Evolutionary conservation across 768 basidiomycete species (phyloP).

Genomic region (Suillus brevipes): DNA sequence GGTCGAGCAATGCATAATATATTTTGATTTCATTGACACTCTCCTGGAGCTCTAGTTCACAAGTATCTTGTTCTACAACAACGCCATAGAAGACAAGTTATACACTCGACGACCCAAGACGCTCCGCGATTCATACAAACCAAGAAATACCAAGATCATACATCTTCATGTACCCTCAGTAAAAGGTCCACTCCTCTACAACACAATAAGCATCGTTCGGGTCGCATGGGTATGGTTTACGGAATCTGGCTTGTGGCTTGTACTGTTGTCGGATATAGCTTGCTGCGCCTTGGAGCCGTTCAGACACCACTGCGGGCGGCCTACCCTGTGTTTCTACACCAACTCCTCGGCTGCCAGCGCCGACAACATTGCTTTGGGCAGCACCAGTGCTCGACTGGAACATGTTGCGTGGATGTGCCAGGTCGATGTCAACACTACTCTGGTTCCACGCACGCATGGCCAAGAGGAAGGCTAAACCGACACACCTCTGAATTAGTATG

Average conservation of each 20-base stretch:
- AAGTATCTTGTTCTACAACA: constrained; percentile 7
- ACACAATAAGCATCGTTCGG: constrained; percentile 66
- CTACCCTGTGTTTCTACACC: constrained; percentile 22
- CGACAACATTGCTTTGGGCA: constrained; percentile 35
- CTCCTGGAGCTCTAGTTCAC: constrained; percentile 12
- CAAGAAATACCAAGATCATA: neutral
- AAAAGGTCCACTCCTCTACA: constrained; percentile 68
- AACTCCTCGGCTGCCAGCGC: constrained; percentile 31
- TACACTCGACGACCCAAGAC: neutral
- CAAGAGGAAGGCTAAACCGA: constrained; percentile 39
- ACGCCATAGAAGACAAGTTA: constrained; percentile 21
- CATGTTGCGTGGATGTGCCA: constrained; percentile 31
- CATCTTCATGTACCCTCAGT: constrained; percentile 19
- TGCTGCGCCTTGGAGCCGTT: constrained; percentile 16
- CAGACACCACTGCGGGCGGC: constrained; percentile 15
- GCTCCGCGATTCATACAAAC: neutral
- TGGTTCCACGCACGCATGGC: constrained; percentile 42
- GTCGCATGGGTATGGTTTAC: constrained; percentile 54
- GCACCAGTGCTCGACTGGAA: constrained; percentile 36
- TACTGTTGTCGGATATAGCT: constrained; percentile 28
- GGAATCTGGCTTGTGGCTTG: constrained; percentile 32
- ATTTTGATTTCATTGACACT: neutral
- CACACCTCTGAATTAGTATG: neutral
- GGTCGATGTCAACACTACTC: constrained; percentile 27
- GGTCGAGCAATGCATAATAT: neutral